A percentile compares a stretch with the other conserved stretches of the same genome.
phyloP scores from a whole-genome alignment of 2,329 filamentous ascomycete species.

The Colletotrichum tropicale region DNA sequence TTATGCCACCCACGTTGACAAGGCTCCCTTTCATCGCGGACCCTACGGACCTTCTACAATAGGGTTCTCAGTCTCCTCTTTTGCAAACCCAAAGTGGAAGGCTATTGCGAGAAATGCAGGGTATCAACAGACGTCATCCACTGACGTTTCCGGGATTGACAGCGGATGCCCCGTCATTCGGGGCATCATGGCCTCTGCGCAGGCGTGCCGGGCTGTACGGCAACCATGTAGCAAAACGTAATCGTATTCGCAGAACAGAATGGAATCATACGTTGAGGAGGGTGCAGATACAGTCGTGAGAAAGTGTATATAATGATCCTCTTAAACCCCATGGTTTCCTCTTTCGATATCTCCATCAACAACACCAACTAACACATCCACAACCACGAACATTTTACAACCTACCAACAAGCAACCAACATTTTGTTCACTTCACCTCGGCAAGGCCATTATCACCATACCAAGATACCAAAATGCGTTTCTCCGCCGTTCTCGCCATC shows the following conservation, averaged over 20 bases:
- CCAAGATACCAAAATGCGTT: conserved; percentile 31
- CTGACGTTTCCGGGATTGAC: neutral
- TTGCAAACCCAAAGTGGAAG: neutral
- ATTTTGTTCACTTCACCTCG: rapidly evolving
- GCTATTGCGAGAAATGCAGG: neutral
- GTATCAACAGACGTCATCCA: neutral
- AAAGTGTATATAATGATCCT: neutral
- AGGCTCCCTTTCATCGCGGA: neutral
- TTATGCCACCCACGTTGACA: neutral
- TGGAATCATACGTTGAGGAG: neutral
- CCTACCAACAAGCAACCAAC: rapidly evolving
- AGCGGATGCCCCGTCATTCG: neutral
- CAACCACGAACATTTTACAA: neutral
- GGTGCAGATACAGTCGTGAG: neutral
- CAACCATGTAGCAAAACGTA: neutral
- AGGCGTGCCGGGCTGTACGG: neutral
- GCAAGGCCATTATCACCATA: neutral
- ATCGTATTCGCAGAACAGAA: neutral
- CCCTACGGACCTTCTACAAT: neutral
- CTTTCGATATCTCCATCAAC: rapidly evolving
- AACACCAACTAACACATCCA: neutral
- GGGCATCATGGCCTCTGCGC: neutral
- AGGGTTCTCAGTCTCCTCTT: neutral
- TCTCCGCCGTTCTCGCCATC: conserved; percentile 20
- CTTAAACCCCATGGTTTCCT: neutral